Conservation (phyloP, 176 grass and related monocot species). For the Ensete glaucum region DNA sequence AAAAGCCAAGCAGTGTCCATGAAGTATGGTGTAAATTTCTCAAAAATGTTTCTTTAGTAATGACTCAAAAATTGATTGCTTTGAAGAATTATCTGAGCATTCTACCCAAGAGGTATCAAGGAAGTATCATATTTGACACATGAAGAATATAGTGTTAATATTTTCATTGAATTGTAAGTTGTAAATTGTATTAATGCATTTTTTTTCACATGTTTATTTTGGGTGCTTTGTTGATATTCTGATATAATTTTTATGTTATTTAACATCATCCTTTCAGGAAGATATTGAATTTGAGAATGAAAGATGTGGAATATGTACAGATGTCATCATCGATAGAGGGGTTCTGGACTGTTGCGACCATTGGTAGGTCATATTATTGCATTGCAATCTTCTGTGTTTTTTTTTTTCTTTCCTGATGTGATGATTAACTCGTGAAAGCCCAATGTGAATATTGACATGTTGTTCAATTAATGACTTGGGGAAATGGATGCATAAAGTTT, state of each 20-base stretch:
- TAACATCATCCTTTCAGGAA: constrained; percentile 43
- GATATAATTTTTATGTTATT: background rate
- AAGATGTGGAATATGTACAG: constrained; percentile 77
- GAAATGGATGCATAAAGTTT: background rate
- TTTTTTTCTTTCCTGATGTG: constrained; percentile 6
- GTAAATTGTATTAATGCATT: background rate
- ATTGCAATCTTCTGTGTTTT: background rate
- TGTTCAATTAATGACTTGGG: background rate
- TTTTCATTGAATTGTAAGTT: background rate
- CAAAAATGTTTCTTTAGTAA: no score
- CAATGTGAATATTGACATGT: background rate
- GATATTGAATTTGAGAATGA: constrained; percentile 43
- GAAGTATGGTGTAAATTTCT: no score
- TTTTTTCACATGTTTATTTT: background rate
- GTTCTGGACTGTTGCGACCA: constrained; percentile 72
- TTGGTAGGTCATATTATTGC: constrained; percentile 40
- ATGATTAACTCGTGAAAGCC: background rate
- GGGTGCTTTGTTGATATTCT: background rate
- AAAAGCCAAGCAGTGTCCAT: no score
- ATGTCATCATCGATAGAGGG: constrained; percentile 67
- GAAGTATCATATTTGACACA: background rate
- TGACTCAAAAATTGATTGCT: no score
- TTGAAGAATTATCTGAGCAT: no score
- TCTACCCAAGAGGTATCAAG: no score
- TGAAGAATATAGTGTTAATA: background rate